These are phyloP conservation scores for Venturiaceae sp. DNA, from an alignment of 2,329 filamentous ascomycete species.

Conservation along the genomic window DNA sequence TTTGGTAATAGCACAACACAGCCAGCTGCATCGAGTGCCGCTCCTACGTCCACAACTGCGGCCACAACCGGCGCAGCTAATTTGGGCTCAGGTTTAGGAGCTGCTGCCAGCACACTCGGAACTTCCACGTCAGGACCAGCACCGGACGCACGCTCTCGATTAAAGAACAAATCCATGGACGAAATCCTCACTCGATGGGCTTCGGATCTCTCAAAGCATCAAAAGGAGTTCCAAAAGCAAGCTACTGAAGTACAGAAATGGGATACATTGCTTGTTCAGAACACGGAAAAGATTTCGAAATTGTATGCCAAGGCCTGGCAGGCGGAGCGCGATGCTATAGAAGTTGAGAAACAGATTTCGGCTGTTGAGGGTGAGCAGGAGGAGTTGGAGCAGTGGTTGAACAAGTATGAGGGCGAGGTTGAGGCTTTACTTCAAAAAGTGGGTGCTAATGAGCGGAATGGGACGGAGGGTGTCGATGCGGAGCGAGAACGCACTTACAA, in stretches of 20 bases:
- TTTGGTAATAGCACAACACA: not conserved
- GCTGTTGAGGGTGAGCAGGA: conserved; percentile 88
- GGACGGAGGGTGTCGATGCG: conserved; percentile 81
- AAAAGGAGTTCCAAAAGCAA: conserved; percentile 91
- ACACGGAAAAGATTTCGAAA: conserved; percentile 89
- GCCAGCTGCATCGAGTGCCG: not conserved
- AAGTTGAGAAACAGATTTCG: conserved; percentile 85
- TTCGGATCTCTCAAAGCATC: conserved; percentile 87
- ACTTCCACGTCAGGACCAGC: conserved; percentile 4
- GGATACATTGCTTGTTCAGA: conserved; percentile 88
- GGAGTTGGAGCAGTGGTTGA: conserved; percentile 79
- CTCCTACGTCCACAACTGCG: not conserved
- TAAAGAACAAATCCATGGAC: conserved; percentile 99
- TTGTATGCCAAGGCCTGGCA: conserved; percentile 88
- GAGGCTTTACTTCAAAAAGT: conserved; percentile 73
- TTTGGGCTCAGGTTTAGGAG: not conserved
- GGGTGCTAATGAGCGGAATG: conserved; percentile 51
- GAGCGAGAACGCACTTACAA: conserved; percentile 92
- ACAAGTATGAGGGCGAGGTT: conserved; percentile 85
- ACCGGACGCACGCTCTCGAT: conserved; percentile 52
- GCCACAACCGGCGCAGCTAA: not conserved
- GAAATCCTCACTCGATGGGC: conserved; percentile 98
- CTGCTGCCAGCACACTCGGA: conserved; percentile 2
- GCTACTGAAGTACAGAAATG: conserved; percentile 79
- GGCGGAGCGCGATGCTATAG: conserved; percentile 82